These are phyloP conservation scores for Sporisorium exsertum DNA, from an alignment of 1,284 basidiomycete genomes.

Conservation along the genomic window DNA sequence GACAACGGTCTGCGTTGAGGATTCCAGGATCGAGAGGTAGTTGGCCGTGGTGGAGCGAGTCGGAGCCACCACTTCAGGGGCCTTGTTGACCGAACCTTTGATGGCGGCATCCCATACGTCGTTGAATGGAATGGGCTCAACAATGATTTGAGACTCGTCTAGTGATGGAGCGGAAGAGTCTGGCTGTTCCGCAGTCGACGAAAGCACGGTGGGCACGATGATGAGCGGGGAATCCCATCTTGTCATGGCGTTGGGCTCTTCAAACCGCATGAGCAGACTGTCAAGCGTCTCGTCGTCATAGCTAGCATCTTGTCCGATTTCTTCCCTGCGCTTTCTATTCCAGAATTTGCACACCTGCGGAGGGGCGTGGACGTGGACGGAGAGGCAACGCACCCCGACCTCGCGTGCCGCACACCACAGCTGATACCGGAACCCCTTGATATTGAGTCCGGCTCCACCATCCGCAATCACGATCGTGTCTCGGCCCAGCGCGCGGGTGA, in stretches of 20 bases:
- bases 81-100: slow-evolving; percentile 80
- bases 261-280: slow-evolving; percentile 87
- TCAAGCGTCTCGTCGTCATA: slow-evolving; percentile 87
- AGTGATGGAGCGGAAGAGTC: slow-evolving; percentile 67
- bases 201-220: slow-evolving; percentile 74
- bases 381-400: slow-evolving; percentile 84
- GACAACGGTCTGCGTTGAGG: slow-evolving; percentile 57
- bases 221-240: slow-evolving; percentile 97
- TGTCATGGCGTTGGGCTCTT: slow-evolving; percentile 96
- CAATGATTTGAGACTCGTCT: slow-evolving; percentile 74
- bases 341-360: slow-evolving; percentile 73
- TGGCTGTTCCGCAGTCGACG: background rate
- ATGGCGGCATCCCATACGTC: slow-evolving; percentile 86
- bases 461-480: slow-evolving; percentile 89
- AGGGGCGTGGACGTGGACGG: slow-evolving; percentile 79
- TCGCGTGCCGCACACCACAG: slow-evolving; percentile 95
- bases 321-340: slow-evolving; percentile 75
- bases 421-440: slow-evolving; percentile 95
- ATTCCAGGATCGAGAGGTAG: slow-evolving; percentile 70
- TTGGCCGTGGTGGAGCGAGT: slow-evolving; percentile 68
- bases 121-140: slow-evolving; percentile 75
- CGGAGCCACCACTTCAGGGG: slow-evolving; percentile 84
- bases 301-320: slow-evolving; percentile 67
- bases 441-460: slow-evolving; percentile 83
- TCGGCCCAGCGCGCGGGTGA: slow-evolving; percentile 79